phyloP scores from a whole-genome alignment of 306 rosid genomes.

The Bauhinia variegata region DNA sequence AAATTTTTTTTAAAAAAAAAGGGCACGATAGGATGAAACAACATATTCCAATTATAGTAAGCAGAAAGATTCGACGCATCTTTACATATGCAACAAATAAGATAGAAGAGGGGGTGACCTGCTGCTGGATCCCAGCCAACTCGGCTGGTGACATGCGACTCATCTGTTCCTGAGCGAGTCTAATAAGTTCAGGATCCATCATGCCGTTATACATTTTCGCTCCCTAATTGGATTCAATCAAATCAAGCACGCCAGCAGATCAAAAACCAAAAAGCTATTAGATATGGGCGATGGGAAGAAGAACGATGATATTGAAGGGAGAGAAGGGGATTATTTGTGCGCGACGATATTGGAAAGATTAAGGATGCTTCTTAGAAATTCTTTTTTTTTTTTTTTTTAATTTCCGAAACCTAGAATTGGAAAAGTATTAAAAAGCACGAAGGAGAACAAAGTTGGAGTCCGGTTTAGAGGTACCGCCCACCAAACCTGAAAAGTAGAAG shows the following conservation, averaged over 20 bases:
- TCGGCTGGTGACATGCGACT: conserved; percentile 96
- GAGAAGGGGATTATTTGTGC: neutral
- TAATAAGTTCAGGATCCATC: conserved; percentile 95
- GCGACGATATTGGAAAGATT: neutral
- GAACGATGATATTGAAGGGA: neutral
- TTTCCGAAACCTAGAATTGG: too few relatives aligned
- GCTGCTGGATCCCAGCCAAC: conserved; percentile 88
- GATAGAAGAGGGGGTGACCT: conserved; percentile 42
- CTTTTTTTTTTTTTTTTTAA: too few relatives aligned
- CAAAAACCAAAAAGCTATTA: conserved; percentile 15
- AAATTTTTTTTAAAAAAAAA: too few relatives aligned
- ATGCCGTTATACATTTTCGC: conserved; percentile 54
- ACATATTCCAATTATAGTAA: neutral
- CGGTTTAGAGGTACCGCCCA: conserved; percentile 50
- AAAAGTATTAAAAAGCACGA: neutral
- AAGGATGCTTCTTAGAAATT: neutral
- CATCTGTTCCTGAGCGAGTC: conserved; percentile 96
- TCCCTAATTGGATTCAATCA: neutral
- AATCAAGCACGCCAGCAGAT: conserved; percentile 21
- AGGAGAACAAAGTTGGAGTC: conserved; percentile 39
- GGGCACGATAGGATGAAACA: conserved; percentile 15
- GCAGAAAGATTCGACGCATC: neutral
- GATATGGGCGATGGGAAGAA: neutral
- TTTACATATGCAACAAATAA: neutral
- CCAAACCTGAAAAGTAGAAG: conserved; percentile 51